These are phyloP conservation scores for Murraya paniculata DNA, from an alignment of 345 rosid species.

Conservation along the genomic window DNA sequence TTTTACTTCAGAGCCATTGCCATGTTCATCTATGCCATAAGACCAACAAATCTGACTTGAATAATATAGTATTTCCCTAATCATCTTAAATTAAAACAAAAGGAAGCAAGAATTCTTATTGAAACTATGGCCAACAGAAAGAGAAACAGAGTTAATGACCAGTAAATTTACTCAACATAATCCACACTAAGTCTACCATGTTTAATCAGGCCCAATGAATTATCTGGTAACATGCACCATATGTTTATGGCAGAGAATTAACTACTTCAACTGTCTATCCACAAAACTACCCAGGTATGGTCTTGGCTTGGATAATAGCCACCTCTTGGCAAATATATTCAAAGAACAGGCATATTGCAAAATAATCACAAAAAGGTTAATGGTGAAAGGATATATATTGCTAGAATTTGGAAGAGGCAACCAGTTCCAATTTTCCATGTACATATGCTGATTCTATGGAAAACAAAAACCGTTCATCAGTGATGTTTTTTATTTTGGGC, in stretches of 20 bases:
- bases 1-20: background rate
- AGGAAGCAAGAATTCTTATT: background rate
- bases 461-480: background rate
- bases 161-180: background rate
- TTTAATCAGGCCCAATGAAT: background rate
- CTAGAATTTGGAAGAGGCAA: background rate
- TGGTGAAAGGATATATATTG: background rate
- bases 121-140: background rate
- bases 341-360: background rate
- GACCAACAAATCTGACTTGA: background rate
- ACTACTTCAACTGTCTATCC: background rate
- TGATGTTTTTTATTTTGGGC: background rate
- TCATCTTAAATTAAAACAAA: background rate
- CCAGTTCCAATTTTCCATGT: background rate
- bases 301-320: background rate
- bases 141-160: background rate
- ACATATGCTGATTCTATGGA: background rate
- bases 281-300: background rate
- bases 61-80: background rate
- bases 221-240: background rate
- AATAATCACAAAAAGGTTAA: background rate
- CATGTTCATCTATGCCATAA: background rate
- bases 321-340: background rate
- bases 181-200: slow-evolving; percentile 2
- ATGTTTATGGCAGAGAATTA: background rate